phyloP scores from a whole-genome alignment of 2,329 filamentous ascomycete species.

The Furcasterigmium furcatum region DNA sequence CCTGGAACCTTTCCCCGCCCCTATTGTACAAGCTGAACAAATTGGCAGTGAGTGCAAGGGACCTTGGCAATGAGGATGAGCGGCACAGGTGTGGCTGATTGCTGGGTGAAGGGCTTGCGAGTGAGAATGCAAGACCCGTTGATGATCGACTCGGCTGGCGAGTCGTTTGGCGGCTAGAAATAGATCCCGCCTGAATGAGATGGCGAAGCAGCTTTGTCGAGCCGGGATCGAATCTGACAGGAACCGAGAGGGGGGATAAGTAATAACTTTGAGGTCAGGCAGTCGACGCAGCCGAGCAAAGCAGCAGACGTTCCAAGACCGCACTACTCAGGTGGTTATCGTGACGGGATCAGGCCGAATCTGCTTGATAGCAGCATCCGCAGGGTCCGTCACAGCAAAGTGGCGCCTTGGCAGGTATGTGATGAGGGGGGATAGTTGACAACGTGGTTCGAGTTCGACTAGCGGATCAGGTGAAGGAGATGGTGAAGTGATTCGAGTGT shows the following conservation, averaged over 20 bases:
- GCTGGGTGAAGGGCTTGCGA: neutral
- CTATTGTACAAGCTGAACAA: neutral
- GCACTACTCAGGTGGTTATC: neutral
- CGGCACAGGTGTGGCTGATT: too few species aligned
- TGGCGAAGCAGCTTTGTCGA: too few species aligned
- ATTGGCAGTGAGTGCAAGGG: neutral
- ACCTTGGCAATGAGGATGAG: too few species aligned
- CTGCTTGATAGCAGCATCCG: neutral
- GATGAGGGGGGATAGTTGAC: neutral
- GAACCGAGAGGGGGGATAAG: too few species aligned
- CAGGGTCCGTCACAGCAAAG: neutral
- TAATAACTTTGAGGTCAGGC: too few species aligned
- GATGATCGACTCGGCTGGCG: neutral
- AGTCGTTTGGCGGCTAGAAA: too few species aligned
- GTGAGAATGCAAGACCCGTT: neutral
- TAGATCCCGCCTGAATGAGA: too few species aligned
- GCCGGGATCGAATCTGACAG: too few species aligned
- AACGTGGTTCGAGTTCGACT: neutral
- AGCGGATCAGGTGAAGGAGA: neutral
- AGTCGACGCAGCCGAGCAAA: too few species aligned
- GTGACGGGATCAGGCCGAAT: neutral
- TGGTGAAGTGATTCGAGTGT: conserved; percentile 2
- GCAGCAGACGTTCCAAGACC: neutral
- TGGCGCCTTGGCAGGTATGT: neutral
- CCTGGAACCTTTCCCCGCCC: conserved; percentile 15